Base-by-base conservation (phyloP, 2,329 filamentous ascomycete species). In the Cladophialophora psammophila region DNA sequence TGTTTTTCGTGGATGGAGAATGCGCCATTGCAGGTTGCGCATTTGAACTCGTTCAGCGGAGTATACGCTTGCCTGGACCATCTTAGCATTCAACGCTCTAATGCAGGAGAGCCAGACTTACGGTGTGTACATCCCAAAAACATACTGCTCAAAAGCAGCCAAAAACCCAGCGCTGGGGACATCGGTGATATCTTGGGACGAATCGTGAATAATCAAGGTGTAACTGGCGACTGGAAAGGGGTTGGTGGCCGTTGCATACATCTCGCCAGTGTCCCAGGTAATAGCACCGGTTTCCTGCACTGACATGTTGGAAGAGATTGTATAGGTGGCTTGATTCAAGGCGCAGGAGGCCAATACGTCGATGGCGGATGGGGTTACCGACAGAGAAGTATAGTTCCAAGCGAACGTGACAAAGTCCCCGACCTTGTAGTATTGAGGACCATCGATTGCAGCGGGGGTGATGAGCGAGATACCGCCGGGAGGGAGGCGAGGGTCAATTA, bases 351-450 rank as follows among this genome's bases (percentile, higher is more conserved):
- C 88, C 52, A 90, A 78, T 42, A 90, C 82, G 71, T 90, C 87
- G 72, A 91, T 80, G 52, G 82, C 83, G 0, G 82, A 81, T 0
- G 88, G 88, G 0, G 85, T 87, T 18, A 85, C 80, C 20, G 81
- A 83, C 31, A 90, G 79, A 38, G 69, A 70, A 9, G 88, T 91
- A 78, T 90, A 90, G 77, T 91, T 90, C 88, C 88, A 91, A 20
- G 81, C 84, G 71, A 90, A 89, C 0, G 88, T 90, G 35, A 90
- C 79, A 66, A 80, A 82, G 53, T 90, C 82, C 18, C 86, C 86
- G 71, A 90, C 85, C 76, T 89, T 90, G 82, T 88, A 90, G 78
- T 86, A 90, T 63, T 84, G 83, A 4, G 83, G 78, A 15, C 82
- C 80, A 8, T 81, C 80, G 7, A 79, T 75, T 8, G 80, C 75